phyloP scores from a whole-genome alignment of 768 basidiomycete species.

The Suillus variegatus region DNA sequence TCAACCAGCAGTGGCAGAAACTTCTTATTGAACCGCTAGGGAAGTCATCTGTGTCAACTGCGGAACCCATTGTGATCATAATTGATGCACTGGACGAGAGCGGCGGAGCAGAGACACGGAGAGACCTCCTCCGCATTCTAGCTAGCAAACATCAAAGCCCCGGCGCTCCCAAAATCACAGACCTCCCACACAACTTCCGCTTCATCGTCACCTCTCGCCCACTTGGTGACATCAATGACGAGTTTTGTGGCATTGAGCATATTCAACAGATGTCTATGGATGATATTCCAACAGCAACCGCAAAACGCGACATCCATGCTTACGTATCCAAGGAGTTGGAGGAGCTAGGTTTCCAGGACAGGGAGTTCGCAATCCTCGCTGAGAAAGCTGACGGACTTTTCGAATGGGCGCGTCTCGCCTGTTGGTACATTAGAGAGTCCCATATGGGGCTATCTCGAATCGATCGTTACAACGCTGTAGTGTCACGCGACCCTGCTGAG shows the following conservation, averaged over 20 bases:
- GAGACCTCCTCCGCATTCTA: not conserved
- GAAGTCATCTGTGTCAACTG: constrained; percentile 1
- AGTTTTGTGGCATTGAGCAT: not conserved
- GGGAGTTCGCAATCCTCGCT: not conserved
- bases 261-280: constrained; percentile 3
- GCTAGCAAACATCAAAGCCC: not conserved
- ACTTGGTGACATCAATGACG: not conserved
- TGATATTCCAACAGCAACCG: not conserved
- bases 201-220: constrained; percentile 15
- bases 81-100: constrained; percentile 28
- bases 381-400: constrained; percentile 10
- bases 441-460: not conserved
- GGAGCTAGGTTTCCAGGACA: not conserved
- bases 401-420: constrained; percentile 10
- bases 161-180: not conserved
- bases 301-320: constrained; percentile 3
- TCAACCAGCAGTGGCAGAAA: constrained; percentile 15
- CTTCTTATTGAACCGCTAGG: constrained; percentile 19
- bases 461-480: not conserved
- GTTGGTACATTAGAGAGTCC: constrained; percentile 3
- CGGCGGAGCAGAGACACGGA: not conserved
- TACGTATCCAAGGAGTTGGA: constrained; percentile 1
- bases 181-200: constrained; percentile 8
- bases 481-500: not conserved
- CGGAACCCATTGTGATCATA: constrained; percentile 27